Evolutionary conservation across 352 stramenopile species (phyloP).

Genomic region (Pythium brachiatum): DNA sequence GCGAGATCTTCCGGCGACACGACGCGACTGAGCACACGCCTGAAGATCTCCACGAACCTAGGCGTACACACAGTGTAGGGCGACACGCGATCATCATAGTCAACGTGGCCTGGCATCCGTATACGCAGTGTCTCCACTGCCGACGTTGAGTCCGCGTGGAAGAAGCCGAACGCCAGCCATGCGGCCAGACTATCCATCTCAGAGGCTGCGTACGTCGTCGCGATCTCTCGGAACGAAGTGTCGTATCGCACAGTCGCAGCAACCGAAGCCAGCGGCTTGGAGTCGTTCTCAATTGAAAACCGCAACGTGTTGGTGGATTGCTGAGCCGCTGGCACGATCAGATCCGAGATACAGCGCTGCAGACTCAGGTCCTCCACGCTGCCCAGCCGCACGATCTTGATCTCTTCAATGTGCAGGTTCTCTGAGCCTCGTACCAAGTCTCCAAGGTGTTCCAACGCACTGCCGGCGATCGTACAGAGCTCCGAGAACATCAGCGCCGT

Average conservation of each 20-base stretch:
- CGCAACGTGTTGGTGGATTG: background rate
- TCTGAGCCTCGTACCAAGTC: constrained; percentile 9
- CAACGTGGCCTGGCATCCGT: constrained; percentile 13
- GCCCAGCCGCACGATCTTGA: constrained; percentile 13
- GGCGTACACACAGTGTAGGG: constrained; percentile 11
- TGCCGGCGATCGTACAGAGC: constrained; percentile 16
- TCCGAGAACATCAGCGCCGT: constrained; percentile 19
- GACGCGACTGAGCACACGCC: constrained; percentile 9
- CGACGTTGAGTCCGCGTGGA: constrained; percentile 11
- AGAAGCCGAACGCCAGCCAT: constrained; percentile 20
- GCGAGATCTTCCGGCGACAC: constrained; percentile 17
- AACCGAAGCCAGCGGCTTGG: constrained; percentile 13
- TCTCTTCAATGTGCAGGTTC: constrained; percentile 8
- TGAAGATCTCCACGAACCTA: constrained; percentile 14
- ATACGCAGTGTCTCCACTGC: constrained; percentile 4
- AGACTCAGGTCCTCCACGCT: constrained; percentile 17
- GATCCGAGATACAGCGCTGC: constrained; percentile 16
- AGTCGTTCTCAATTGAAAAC: constrained; percentile 10
- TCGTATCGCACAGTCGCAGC: constrained; percentile 11
- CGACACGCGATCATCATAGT: background rate
- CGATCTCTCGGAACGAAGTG: constrained; percentile 2
- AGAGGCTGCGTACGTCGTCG: background rate
- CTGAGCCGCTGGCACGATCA: background rate
- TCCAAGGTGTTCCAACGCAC: constrained; percentile 14
- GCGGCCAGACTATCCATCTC: constrained; percentile 11